These are phyloP conservation scores for Colletotrichum sp. DNA, from an alignment of 2,329 filamentous ascomycete genomes.

Conservation along the genomic window DNA sequence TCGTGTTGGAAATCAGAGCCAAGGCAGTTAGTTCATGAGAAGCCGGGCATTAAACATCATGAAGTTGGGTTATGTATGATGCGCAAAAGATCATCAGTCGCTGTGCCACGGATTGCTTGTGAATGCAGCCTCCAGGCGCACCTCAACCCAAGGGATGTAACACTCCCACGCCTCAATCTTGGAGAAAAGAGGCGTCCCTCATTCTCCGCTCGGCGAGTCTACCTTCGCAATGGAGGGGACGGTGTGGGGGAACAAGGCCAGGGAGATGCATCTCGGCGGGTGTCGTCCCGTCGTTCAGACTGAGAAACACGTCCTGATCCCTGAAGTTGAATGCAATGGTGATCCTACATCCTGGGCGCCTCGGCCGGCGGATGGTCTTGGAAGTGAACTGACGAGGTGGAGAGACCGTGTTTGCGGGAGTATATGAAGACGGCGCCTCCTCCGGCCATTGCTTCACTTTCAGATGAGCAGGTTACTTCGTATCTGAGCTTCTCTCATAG, in stretches of 20 bases:
- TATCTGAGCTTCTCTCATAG: neutral
- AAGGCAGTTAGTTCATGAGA: neutral
- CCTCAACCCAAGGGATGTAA: conserved; percentile 1
- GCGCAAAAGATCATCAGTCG: neutral
- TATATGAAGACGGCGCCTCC: conserved; percentile 12
- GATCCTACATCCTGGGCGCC: neutral
- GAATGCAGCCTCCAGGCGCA: neutral
- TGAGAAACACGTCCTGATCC: neutral
- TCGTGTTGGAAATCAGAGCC: neutral
- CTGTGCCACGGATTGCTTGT: neutral
- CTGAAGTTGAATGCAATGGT: neutral
- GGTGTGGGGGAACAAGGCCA: neutral
- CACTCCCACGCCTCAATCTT: neutral
- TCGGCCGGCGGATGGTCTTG: neutral
- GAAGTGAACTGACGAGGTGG: neutral
- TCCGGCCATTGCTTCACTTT: neutral
- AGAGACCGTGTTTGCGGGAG: neutral
- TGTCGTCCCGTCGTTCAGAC: conserved; percentile 23
- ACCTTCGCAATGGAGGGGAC: neutral
- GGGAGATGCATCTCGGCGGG: conserved; percentile 28
- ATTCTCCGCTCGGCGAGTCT: neutral
- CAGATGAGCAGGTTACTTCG: neutral
- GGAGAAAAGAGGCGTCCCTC: conserved; percentile 16
- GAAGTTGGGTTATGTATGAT: neutral
- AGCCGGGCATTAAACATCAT: neutral